Percentiles rank a stretch among this genome's conserved stretches.
Evolutionary conservation across 371 early-diverging fungal genomes (phyloP).

Genomic region (Apophysomyces variabilis): DNA sequence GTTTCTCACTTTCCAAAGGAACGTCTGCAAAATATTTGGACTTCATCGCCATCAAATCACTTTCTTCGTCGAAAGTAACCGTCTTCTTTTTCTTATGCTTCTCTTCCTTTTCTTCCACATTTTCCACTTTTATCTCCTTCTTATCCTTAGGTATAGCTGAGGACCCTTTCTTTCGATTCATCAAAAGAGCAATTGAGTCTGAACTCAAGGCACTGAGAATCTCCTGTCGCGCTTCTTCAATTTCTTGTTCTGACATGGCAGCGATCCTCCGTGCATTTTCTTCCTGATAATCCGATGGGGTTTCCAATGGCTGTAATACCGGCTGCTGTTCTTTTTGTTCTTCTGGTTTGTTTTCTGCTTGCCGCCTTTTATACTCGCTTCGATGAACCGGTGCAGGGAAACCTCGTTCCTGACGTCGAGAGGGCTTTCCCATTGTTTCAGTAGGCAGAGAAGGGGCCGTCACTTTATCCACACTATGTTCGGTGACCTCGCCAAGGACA

Average conservation of each 20-base stretch:
- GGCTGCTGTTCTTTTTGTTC: constrained; percentile 17
- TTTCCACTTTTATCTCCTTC: constrained; percentile 12
- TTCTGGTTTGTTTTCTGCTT: constrained; percentile 18
- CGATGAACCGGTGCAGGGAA: constrained; percentile 65
- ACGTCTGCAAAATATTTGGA: constrained; percentile 60
- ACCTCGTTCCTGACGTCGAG: constrained; percentile 42
- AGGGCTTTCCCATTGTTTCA: constrained; percentile 16
- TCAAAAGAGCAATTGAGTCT: constrained; percentile 52
- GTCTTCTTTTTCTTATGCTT: constrained; percentile 11
- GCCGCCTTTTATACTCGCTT: constrained; percentile 44
- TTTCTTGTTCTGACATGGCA: constrained; percentile 65
- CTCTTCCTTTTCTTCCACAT: constrained; percentile 53
- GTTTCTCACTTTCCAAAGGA: constrained; percentile 65
- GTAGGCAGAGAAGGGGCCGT: constrained; percentile 29
- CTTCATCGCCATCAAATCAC: constrained; percentile 58
- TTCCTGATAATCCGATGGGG: constrained; percentile 45
- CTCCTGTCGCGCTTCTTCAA: constrained; percentile 63
- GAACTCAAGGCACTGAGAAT: constrained; percentile 62
- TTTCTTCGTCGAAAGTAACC: constrained; percentile 41
- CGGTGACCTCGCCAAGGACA: constrained; percentile 56
- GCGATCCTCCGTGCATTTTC: constrained; percentile 62
- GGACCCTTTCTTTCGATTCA: constrained; percentile 25
- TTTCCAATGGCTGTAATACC: constrained; percentile 17
- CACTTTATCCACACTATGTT: constrained; percentile 38
- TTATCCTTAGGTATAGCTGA: not conserved